Percentiles rank a stretch among this genome's conserved stretches.
These are phyloP conservation scores for Cytospora piceicola DNA, from an alignment of 2,329 filamentous ascomycete genomes.

Conservation along the genomic window DNA sequence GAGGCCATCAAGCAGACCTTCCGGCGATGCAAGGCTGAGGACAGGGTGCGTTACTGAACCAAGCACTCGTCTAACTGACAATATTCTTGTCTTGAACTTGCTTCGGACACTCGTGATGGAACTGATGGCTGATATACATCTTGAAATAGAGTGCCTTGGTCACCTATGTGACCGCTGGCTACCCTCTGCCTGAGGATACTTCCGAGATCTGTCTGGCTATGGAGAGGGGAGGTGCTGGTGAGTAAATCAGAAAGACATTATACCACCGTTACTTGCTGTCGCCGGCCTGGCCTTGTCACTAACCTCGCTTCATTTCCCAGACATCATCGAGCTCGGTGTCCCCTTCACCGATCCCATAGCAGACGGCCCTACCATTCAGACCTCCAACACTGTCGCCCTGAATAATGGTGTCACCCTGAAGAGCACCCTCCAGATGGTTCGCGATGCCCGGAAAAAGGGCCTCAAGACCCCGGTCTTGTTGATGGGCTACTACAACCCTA, in stretches of 20 bases:
- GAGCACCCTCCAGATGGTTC: slow-evolving; percentile 80
- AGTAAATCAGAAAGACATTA: slow-evolving; percentile 33
- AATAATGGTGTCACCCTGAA: slow-evolving; percentile 85
- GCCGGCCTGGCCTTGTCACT: neutral
- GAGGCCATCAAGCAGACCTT: slow-evolving; percentile 64
- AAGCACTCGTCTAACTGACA: slow-evolving; percentile 33
- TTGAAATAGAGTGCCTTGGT: slow-evolving; percentile 76
- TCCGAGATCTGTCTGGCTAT: slow-evolving; percentile 84
- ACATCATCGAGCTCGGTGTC: slow-evolving; percentile 93
- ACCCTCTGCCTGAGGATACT: slow-evolving; percentile 79
- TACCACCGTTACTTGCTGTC: neutral
- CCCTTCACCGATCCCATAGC: slow-evolving; percentile 98
- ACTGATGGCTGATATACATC: neutral
- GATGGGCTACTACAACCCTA: slow-evolving; percentile 99
- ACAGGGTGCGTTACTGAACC: slow-evolving; percentile 52
- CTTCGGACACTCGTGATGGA: neutral
- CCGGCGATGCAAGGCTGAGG: slow-evolving; percentile 61
- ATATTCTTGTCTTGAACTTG: neutral
- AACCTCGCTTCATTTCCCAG: slow-evolving; percentile 48
- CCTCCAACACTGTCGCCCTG: slow-evolving; percentile 86
- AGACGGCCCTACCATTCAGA: slow-evolving; percentile 96
- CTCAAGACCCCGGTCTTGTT: slow-evolving; percentile 83
- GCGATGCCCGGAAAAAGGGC: slow-evolving; percentile 75
- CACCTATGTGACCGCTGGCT: slow-evolving; percentile 95
- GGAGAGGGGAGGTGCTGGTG: slow-evolving; percentile 90